Percentiles rank a stretch among this genome's conserved stretches.
Evolutionary conservation across 805 yeast species (phyloP).

Genomic region (Torulaspora delbrueckii): DNA sequence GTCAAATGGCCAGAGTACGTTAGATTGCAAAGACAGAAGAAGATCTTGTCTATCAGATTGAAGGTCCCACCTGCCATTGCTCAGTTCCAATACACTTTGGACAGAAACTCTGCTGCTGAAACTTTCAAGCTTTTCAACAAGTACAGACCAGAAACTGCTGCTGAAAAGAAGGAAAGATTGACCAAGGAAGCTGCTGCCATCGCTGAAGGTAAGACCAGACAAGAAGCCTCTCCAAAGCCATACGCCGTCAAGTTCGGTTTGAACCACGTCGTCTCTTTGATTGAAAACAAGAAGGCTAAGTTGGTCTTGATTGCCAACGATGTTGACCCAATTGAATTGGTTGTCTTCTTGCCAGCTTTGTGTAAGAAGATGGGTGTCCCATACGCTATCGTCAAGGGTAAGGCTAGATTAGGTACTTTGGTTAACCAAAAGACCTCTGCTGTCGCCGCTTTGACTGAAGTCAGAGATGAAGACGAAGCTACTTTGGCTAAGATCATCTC

Average conservation of each 20-base stretch:
- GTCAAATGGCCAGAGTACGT: constrained; percentile 99
- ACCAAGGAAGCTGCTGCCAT: constrained; percentile 98
- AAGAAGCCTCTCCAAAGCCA: constrained; percentile 96
- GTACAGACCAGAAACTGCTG: constrained; percentile 96
- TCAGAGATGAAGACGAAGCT: constrained; percentile 89
- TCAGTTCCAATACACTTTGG: constrained; percentile 93
- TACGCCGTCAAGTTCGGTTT: constrained; percentile 96
- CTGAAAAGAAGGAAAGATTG: constrained; percentile 98
- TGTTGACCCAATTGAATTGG: constrained; percentile 98
- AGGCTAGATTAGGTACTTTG: constrained; percentile 96
- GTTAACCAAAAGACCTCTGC: constrained; percentile 97
- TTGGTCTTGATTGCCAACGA: constrained; percentile 97
- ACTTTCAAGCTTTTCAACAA: constrained; percentile 96
- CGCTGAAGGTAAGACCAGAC: constrained; percentile 96
- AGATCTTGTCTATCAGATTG: constrained; percentile 89
- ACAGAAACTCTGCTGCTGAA: constrained; percentile 98
- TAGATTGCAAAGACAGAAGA: constrained; percentile 98
- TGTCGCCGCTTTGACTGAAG: constrained; percentile 96
- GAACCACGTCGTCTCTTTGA: constrained; percentile 95
- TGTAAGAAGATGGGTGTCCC: constrained; percentile 99
- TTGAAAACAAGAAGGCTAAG: constrained; percentile 98
- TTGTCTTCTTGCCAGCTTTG: constrained; percentile 94
- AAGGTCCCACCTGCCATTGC: constrained; percentile 99
- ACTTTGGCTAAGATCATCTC: constrained; percentile 89
- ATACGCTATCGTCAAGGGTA: constrained; percentile 96